Evolutionary conservation across 2,329 filamentous ascomycete genomes (phyloP).

Genomic region (Penicillium glabrum): DNA sequence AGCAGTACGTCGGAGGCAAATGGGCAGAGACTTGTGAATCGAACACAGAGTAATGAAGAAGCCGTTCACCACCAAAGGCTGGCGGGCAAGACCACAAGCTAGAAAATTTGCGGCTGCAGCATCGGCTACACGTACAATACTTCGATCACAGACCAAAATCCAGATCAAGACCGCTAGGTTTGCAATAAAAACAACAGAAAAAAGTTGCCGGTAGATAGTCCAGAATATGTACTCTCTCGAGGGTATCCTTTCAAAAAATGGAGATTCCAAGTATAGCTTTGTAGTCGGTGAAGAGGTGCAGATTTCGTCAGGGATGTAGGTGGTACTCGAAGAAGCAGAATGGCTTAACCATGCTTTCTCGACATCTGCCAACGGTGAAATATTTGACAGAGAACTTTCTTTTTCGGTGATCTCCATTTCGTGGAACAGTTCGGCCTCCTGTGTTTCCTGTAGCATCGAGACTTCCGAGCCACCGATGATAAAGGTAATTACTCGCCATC

Average conservation of each 20-base stretch:
- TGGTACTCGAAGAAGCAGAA: not conserved
- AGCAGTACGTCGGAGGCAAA: slow-evolving; percentile 3
- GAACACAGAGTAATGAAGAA: not conserved
- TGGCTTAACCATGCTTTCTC: not conserved
- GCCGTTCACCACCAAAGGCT: not conserved
- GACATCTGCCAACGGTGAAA: not conserved
- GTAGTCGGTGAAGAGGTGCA: not conserved
- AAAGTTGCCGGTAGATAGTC: not conserved
- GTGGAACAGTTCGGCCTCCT: not conserved
- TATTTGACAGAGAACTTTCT: not conserved
- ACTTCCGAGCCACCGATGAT: not conserved
- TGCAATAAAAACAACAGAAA: not conserved
- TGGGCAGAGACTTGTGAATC: not conserved
- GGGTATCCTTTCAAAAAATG: not conserved
- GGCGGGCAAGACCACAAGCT: not conserved
- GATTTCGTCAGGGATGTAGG: not conserved
- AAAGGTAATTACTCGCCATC: not conserved
- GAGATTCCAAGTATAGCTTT: not conserved
- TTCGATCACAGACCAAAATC: not conserved
- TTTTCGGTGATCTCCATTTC: not conserved
- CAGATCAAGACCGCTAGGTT: not conserved
- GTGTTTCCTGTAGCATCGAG: not conserved
- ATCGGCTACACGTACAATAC: not conserved
- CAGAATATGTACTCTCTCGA: not conserved
- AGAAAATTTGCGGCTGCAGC: not conserved